These are phyloP conservation scores for Apiotrichum brassicae DNA, from an alignment of 1,284 basidiomycete species.

Conservation along the genomic window DNA sequence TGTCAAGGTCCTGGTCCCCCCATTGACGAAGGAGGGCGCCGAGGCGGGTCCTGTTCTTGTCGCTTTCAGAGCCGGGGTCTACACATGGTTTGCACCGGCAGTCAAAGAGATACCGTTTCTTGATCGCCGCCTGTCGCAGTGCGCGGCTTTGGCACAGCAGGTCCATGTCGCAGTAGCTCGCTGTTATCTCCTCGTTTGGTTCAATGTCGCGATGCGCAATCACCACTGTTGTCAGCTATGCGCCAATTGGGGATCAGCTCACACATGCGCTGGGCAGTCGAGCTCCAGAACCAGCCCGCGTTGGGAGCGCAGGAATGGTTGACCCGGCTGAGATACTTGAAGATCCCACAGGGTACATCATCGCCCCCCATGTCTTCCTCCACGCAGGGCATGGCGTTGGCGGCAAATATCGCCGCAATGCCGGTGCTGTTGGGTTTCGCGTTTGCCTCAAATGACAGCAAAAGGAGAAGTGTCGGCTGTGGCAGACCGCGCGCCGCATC, in stretches of 20 bases:
- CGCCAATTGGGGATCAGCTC: no score
- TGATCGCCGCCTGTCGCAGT: neutral
- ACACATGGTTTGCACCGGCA: neutral
- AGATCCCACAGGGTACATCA: slow-evolving; percentile 10
- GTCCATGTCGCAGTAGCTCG: slow-evolving; percentile 2
- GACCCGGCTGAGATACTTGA: slow-evolving; percentile 18
- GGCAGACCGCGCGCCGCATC: neutral
- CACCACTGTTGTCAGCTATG: slow-evolving; percentile 14
- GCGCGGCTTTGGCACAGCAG: neutral
- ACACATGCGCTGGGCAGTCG: no score
- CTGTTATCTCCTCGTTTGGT: slow-evolving; percentile 12
- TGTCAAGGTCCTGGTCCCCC: no score
- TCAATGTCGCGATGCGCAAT: slow-evolving; percentile 9
- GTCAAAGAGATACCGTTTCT: neutral
- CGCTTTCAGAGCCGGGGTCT: slow-evolving; percentile 39
- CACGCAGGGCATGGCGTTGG: slow-evolving; percentile 6
- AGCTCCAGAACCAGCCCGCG: slow-evolving; percentile 24
- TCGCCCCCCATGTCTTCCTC: neutral
- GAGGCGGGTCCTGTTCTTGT: slow-evolving; percentile 67
- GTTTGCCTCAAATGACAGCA: neutral
- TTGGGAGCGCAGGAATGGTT: slow-evolving; percentile 28
- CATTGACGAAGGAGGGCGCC: slow-evolving; percentile 72
- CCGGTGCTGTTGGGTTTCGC: neutral
- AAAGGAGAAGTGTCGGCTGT: neutral
- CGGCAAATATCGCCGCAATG: neutral